A percentile compares a stretch with the other conserved stretches of the same genome.
These are phyloP conservation scores for Camelina laxa DNA, from an alignment of 345 rosid genomes.

Conservation along the genomic window DNA sequence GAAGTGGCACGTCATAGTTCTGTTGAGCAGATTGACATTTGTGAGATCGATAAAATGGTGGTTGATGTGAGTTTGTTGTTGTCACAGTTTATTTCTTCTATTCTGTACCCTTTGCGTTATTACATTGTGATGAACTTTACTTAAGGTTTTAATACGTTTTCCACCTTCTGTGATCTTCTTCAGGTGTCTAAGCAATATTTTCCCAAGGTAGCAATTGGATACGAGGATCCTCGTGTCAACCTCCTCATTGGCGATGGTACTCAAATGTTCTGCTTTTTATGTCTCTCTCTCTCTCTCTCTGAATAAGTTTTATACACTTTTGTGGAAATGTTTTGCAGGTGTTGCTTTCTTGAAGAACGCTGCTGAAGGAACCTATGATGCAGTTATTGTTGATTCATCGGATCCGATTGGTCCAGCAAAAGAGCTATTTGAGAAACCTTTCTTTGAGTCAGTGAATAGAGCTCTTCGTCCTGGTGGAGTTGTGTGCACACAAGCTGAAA, in stretches of 20 bases:
- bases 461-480: conserved; percentile 99
- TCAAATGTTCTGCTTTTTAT: not conserved
- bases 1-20: conserved; percentile 92
- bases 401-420: conserved; percentile 98
- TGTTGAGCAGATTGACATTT: conserved; percentile 84
- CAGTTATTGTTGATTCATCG: conserved; percentile 91
- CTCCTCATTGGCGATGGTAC: conserved; percentile 93
- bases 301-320: not conserved
- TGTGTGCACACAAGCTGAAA: conserved; percentile 93
- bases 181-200: conserved; percentile 87
- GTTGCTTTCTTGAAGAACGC: conserved; percentile 86
- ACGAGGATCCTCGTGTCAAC: conserved; percentile 85
- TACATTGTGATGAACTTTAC: not conserved
- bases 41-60: conserved; percentile 97
- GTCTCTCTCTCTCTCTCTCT: not conserved
- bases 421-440: conserved; percentile 96
- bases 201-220: conserved; percentile 87
- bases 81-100: not conserved
- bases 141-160: not conserved
- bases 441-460: conserved; percentile 76
- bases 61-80: conserved; percentile 77
- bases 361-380: conserved; percentile 86
- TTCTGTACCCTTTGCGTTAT: not conserved
- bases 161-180: conserved; percentile 13
- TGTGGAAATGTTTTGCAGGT: conserved; percentile 51